Evolutionary conservation across 2,329 filamentous ascomycete genomes (phyloP), one percentile per base, ranked within the genome.

Genomic region (Fusarium citri): DNA sequence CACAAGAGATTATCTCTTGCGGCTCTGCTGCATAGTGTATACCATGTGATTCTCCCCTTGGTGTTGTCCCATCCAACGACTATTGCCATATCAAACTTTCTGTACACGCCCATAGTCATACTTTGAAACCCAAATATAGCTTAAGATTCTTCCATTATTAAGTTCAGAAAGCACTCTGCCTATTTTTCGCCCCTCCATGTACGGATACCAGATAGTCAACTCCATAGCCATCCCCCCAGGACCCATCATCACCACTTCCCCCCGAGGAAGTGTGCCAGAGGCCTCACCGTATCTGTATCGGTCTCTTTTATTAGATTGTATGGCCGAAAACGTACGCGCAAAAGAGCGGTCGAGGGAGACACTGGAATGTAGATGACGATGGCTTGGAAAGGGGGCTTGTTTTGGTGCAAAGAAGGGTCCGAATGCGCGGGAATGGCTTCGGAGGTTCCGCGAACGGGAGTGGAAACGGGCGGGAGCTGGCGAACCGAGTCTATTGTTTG

Each of bases 321-420:
- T 65, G 25, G n/a, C 63, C 42, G 63, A 43, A 59, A 66, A 59
- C 63, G 55, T 58, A 50, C n/a, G 37, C 28, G 45, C 9, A 54
- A 67, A 66, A 56, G 50, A 41, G 66, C 55, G 54, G 60, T 59
- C 48, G 42, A 30, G 34, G 23, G 46, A 37, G 45, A 28, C 45
- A 50, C 67, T 68, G 67, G 66, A 70, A 70, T 70, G 66, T 18
- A 56, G 42, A 53, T 70, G 67, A 70, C 57, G 57, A 55, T 46
- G 26, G 41, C 18, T 37, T 34, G 41, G 26, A 55, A 42, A 20
- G 28, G 46, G 49, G 34, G 23, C 53, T 41, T 50, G 45, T 47
- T 66, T 45, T 43, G 14, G 23, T 41, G 34, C 42, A 42, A 46
- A 48, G 18, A 59, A 41, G 46, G 41, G 28, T 41, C 42, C 47